A percentile compares a stretch with the other conserved stretches of the same genome.
Conservation (phyloP, 495 filamentous ascomycete species). For the Xylaria scruposa region DNA sequence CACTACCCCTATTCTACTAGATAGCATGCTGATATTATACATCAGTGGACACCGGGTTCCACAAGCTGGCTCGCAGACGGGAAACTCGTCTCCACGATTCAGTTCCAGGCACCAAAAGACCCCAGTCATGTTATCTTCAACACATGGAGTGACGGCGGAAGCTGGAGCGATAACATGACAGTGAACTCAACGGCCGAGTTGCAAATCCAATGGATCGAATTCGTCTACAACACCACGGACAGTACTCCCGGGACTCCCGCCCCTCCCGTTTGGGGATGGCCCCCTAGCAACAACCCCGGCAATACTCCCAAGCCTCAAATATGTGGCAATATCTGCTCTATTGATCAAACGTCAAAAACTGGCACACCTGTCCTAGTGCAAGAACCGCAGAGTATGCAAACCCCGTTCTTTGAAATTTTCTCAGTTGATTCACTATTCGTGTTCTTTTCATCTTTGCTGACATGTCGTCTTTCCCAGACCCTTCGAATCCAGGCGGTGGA, state of each 20-base stretch:
- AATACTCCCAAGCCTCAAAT: slow-evolving; percentile 30
- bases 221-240: slow-evolving; percentile 68
- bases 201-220: slow-evolving; percentile 76
- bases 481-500: slow-evolving; percentile 13
- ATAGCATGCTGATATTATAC: not conserved
- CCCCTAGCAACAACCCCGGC: slow-evolving; percentile 25
- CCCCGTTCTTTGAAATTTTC: not conserved
- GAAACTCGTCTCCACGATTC: slow-evolving; percentile 59
- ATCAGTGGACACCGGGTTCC: slow-evolving; percentile 59
- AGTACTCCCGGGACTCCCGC: not conserved
- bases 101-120: slow-evolving; percentile 65
- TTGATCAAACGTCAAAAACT: slow-evolving; percentile 52
- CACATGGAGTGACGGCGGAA: slow-evolving; percentile 76
- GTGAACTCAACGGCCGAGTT: slow-evolving; percentile 63
- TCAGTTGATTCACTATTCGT: not conserved
- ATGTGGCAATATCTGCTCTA: slow-evolving; percentile 55
- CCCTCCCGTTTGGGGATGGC: slow-evolving; percentile 13
- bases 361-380: slow-evolving; percentile 55
- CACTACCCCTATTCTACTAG: not conserved
- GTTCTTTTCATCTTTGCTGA: not conserved
- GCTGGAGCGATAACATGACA: slow-evolving; percentile 76
- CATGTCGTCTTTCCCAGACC: not conserved
- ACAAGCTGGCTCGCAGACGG: slow-evolving; percentile 69
- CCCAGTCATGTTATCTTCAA: slow-evolving; percentile 69
- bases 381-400: slow-evolving; percentile 34